Evolutionary conservation across 345 rosid genomes (phyloP).

Genomic region (Murraya koenigii): DNA sequence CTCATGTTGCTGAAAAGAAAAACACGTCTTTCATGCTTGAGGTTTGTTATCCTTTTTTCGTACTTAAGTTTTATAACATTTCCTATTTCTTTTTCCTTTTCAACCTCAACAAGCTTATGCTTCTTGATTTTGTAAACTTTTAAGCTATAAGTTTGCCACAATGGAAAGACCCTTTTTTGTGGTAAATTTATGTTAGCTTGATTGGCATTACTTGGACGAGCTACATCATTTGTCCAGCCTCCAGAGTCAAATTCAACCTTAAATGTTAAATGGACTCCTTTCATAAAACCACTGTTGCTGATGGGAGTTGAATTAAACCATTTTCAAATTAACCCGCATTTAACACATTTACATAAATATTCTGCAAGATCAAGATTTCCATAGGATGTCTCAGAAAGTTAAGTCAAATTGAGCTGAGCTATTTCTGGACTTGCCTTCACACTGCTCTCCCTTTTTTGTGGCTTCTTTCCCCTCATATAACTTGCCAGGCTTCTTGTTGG

Average conservation of each 20-base stretch:
- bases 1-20: conserved; percentile 43
- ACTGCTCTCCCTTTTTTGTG: not conserved
- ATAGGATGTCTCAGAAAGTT: not conserved
- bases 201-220: conserved; percentile 3
- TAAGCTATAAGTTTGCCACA: not conserved
- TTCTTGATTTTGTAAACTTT: not conserved
- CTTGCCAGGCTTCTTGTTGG: not conserved
- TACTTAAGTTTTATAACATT: not conserved
- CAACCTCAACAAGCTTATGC: not conserved
- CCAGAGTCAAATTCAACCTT: not conserved
- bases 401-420: not conserved
- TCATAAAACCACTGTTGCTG: not conserved
- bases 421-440: not conserved
- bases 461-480: not conserved
- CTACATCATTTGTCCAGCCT: not conserved
- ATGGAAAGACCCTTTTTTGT: not conserved
- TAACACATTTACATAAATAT: not conserved
- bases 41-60: conserved; percentile 33
- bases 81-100: not conserved
- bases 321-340: not conserved
- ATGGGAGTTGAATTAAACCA: not conserved
- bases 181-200: not conserved
- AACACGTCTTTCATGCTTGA: conserved; percentile 70
- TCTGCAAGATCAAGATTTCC: not conserved
- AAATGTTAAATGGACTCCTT: not conserved